phyloP scores from a whole-genome alignment of 805 yeast species.

The Metschnikowia picachoensis region DNA sequence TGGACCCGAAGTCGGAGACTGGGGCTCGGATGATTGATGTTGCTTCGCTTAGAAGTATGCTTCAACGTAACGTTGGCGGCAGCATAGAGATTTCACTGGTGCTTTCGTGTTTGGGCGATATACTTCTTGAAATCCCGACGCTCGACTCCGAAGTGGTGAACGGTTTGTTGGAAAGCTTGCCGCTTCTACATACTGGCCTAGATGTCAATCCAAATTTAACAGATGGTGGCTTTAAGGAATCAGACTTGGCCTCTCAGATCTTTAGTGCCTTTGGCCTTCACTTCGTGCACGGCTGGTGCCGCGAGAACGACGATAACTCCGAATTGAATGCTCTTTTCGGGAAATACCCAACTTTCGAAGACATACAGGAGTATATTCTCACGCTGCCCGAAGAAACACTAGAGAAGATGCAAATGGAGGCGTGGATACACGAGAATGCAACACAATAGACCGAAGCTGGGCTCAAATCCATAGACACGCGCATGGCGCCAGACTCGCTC shows the following conservation, averaged over 20 bases:
- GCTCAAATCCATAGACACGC: slow-evolving; percentile 40
- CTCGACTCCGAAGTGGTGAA: slow-evolving; percentile 15
- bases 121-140: slow-evolving; percentile 24
- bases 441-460: slow-evolving; percentile 80
- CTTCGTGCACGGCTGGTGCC: slow-evolving; percentile 81
- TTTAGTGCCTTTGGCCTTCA: slow-evolving; percentile 57
- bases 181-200: slow-evolving; percentile 65
- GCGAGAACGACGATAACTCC: slow-evolving; percentile 14
- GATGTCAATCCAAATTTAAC: slow-evolving; percentile 65
- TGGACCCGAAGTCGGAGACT: too few species aligned
- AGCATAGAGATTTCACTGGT: slow-evolving; percentile 31
- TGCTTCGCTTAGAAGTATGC: slow-evolving; percentile 7
- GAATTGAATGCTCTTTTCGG: slow-evolving; percentile 14
- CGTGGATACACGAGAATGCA: slow-evolving; percentile 53
- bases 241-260: slow-evolving; percentile 50
- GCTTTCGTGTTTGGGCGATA: slow-evolving; percentile 48
- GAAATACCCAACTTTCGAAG: slow-evolving; percentile 41
- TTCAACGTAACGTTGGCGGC: slow-evolving; percentile 6
- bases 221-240: slow-evolving; percentile 47
- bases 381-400: slow-evolving; percentile 7
- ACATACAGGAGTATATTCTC: slow-evolving; percentile 54
- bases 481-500: slow-evolving; percentile 49
- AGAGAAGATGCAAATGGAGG: slow-evolving; percentile 18
- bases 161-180: slow-evolving; percentile 51
- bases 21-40: not conserved